Evolutionary conservation across 306 rosid genomes (phyloP), one percentile per base, ranked within the genome.

Genomic region (Hippophae gyantsensis): DNA sequence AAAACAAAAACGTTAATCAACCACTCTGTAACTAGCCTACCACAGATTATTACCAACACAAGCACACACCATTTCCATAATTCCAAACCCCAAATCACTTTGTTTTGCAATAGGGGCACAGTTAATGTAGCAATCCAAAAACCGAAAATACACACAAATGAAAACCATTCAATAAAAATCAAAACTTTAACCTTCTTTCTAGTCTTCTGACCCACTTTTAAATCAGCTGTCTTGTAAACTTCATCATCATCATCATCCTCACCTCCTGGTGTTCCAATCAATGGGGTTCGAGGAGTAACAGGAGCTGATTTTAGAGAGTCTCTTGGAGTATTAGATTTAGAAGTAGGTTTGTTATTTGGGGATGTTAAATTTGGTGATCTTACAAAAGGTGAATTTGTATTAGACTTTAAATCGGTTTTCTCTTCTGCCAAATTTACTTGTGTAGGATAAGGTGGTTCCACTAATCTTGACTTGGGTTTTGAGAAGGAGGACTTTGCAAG

Each of bases 41-140:
- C 97, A 67, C 86, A 82, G 5, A 86, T 63, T 23, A 82, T 65
- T 12, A 86, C 95, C 78, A 82, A 42, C 10, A 67, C 78, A 52
- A 89, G 64, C 10, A 86, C 93, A 73, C 79, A 68, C 89, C 87
- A 84, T 57, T 78, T 84, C 97, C 95, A 86, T 6, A 89, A 13
- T 48, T 59, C 67, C 71, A 89, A 76, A 14, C 83, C 75, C 92
- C 84, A 89, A 60, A 81, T 52, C 52, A 45, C 38, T 10, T 5
- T 51, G 5, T 64, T 27, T n/a, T 64, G 48, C 70, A 85, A 64
- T 57, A 25, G 63, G 43, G 73, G 23, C 13, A 76, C 53, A 1
- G 58, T 48, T 48, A 89, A 70, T 76, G 74, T 65, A 62, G 79
- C 73, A 64, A 83, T 70, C 0, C 81, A 69, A 68, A 81, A 56